Percentiles rank a stretch among this genome's conserved stretches.
These are phyloP conservation scores for Xylaria sp. DNA, from an alignment of 2,329 filamentous ascomycete genomes.

Conservation along the genomic window DNA sequence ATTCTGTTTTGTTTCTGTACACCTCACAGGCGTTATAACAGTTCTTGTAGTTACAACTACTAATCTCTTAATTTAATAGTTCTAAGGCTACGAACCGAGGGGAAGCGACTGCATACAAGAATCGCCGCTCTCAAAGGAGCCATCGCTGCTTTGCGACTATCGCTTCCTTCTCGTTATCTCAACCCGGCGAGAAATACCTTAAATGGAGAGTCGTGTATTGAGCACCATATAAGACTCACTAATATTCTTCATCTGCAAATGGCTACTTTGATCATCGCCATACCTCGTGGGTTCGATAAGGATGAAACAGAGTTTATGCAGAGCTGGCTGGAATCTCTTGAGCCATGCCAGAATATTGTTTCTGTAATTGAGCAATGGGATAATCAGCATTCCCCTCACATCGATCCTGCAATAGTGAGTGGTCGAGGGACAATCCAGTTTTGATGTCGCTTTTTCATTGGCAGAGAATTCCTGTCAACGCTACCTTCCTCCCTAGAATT, in stretches of 20 bases:
- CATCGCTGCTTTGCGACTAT: slow-evolving; percentile 43
- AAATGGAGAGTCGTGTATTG: slow-evolving; percentile 41
- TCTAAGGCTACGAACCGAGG: slow-evolving; percentile 37
- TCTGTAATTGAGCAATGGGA: slow-evolving; percentile 48
- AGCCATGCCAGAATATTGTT: slow-evolving; percentile 48
- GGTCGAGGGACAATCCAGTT: neutral
- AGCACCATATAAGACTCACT: slow-evolving; percentile 44
- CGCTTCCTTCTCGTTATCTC: slow-evolving; percentile 47
- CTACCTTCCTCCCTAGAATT: neutral
- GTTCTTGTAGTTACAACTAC: neutral
- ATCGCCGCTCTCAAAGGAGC: slow-evolving; percentile 35
- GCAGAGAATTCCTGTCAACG: neutral
- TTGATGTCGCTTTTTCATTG: neutral
- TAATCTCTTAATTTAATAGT: slow-evolving; percentile 16
- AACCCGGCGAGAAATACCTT: slow-evolving; percentile 48
- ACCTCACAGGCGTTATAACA: neutral
- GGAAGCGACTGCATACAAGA: slow-evolving; percentile 33
- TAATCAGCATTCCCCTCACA: slow-evolving; percentile 44
- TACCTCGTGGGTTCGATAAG: slow-evolving; percentile 32
- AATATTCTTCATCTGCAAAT: slow-evolving; percentile 45
- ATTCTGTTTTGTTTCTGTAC: neutral
- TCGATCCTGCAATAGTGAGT: slow-evolving; percentile 49
- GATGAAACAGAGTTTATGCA: slow-evolving; percentile 41
- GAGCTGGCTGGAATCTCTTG: slow-evolving; percentile 47
- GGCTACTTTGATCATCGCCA: slow-evolving; percentile 36